phyloP scores from a whole-genome alignment of 305 asterid species.

The Nicotiana rustica region DNA sequence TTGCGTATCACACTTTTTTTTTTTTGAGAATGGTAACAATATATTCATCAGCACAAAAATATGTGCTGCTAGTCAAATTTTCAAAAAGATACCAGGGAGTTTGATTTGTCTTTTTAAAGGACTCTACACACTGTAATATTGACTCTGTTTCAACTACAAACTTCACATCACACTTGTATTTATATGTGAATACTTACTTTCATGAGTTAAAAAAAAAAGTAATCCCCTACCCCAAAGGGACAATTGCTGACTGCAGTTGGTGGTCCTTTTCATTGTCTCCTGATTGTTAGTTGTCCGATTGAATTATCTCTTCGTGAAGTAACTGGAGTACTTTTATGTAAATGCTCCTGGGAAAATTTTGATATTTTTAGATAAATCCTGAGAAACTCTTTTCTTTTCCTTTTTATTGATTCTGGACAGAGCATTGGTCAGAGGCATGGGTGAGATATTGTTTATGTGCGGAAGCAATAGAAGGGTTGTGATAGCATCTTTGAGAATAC shows the following conservation, averaged over 20 bases:
- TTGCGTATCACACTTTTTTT: background rate
- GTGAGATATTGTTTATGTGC: slow-evolving; percentile 89
- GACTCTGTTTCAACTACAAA: too few relatives aligned
- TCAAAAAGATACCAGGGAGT: too few relatives aligned
- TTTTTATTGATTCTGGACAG: slow-evolving; percentile 47
- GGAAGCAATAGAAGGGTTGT: slow-evolving; percentile 76
- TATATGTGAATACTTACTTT: background rate
- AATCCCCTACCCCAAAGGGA: background rate
- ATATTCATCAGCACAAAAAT: too few relatives aligned
- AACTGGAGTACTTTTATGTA: slow-evolving; percentile 13
- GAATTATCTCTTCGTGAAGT: slow-evolving; percentile 17
- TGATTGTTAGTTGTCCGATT: slow-evolving; percentile 18
- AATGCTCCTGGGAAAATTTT: background rate
- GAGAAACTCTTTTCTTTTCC: slow-evolving; percentile 34
- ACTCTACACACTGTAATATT: too few relatives aligned
- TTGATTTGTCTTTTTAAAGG: too few relatives aligned
- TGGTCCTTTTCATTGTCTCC: slow-evolving; percentile 4
- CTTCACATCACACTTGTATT: background rate
- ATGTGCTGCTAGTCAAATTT: too few relatives aligned
- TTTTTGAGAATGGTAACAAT: too few relatives aligned
- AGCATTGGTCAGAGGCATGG: slow-evolving; percentile 89
- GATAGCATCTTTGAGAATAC: slow-evolving; percentile 66
- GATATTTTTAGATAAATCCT: slow-evolving; percentile 32
- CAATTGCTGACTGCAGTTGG: slow-evolving; percentile 2
- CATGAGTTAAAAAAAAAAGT: background rate